phyloP scores from a whole-genome alignment of 768 basidiomycete species.

The Tricholoma sp. region DNA sequence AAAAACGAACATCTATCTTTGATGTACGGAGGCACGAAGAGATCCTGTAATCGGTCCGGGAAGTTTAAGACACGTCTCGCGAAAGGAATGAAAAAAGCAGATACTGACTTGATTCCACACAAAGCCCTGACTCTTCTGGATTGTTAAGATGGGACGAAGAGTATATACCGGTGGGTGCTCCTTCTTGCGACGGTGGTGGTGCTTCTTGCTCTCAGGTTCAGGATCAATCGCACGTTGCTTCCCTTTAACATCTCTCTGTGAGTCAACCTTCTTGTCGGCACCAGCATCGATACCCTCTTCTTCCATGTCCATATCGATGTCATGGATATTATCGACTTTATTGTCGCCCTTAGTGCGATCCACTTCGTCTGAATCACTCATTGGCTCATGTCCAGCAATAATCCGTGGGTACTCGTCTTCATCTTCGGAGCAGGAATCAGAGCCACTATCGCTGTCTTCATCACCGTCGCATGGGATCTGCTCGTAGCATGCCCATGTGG shows the following conservation, averaged over 20 bases:
- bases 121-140: constrained; percentile 82
- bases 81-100: not conserved
- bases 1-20: constrained; percentile 77
- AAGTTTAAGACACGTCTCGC: constrained; percentile 1
- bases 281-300: constrained; percentile 29
- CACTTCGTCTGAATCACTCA: constrained; percentile 30
- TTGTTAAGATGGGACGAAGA: constrained; percentile 79
- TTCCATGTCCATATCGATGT: constrained; percentile 57
- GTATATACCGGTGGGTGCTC: constrained; percentile 52
- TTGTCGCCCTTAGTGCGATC: constrained; percentile 27
- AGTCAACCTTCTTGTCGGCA: constrained; percentile 34
- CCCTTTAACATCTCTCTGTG: constrained; percentile 65
- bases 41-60: constrained; percentile 44
- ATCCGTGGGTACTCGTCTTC: constrained; percentile 53
- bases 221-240: constrained; percentile 77
- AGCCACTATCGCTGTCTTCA: constrained; percentile 54
- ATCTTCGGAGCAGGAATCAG: constrained; percentile 70
- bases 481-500: constrained; percentile 89
- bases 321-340: constrained; percentile 29
- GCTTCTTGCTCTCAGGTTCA: constrained; percentile 47
- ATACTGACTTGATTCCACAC: constrained; percentile 81
- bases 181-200: constrained; percentile 48
- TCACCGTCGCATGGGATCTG: constrained; percentile 73
- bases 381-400: constrained; percentile 10
- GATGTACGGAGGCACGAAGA: constrained; percentile 85